Evolutionary conservation across 345 rosid species (phyloP).

Genomic region (Gossypium anomalum): DNA sequence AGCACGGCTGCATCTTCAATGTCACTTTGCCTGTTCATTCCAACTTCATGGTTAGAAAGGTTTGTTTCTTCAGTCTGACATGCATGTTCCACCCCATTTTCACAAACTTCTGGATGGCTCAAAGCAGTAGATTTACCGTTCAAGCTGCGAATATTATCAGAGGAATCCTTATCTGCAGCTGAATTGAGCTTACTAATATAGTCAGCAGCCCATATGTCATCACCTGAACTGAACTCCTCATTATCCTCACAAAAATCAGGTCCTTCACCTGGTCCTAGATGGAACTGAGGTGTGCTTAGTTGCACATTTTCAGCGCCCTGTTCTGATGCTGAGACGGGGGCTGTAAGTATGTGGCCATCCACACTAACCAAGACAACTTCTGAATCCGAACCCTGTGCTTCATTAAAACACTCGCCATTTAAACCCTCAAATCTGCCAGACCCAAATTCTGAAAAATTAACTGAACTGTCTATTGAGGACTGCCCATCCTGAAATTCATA

Average conservation of each 20-base stretch:
- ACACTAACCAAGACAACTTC: slow-evolving; percentile 82
- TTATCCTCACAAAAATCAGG: slow-evolving; percentile 60
- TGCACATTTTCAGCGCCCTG: slow-evolving; percentile 52
- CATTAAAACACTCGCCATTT: slow-evolving; percentile 41
- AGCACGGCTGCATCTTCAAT: slow-evolving; percentile 12
- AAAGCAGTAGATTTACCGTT: slow-evolving; percentile 26
- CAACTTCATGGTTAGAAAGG: slow-evolving; percentile 20
- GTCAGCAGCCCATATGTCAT: slow-evolving; percentile 48
- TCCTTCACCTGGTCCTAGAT: slow-evolving; percentile 71
- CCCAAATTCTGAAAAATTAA: slow-evolving; percentile 49
- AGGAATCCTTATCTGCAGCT: slow-evolving; percentile 27
- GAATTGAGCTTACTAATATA: slow-evolving; percentile 43
- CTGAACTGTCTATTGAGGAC: slow-evolving; percentile 45
- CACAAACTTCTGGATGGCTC: slow-evolving; percentile 28
- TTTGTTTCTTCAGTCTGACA: slow-evolving; percentile 28
- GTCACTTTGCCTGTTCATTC: not conserved
- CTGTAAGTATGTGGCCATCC: slow-evolving; percentile 79
- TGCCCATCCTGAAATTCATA: slow-evolving; percentile 73
- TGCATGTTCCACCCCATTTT: slow-evolving; percentile 30
- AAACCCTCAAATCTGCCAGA: slow-evolving; percentile 45
- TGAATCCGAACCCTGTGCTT: slow-evolving; percentile 48
- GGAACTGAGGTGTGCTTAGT: slow-evolving; percentile 67
- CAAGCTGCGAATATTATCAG: slow-evolving; percentile 14
- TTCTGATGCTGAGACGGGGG: slow-evolving; percentile 70
- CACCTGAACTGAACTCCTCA: slow-evolving; percentile 56